Evolutionary conservation across 352 stramenopile genomes (phyloP), one percentile per base, ranked within the genome.

Genomic region (Phytophthora tentaculata): DNA sequence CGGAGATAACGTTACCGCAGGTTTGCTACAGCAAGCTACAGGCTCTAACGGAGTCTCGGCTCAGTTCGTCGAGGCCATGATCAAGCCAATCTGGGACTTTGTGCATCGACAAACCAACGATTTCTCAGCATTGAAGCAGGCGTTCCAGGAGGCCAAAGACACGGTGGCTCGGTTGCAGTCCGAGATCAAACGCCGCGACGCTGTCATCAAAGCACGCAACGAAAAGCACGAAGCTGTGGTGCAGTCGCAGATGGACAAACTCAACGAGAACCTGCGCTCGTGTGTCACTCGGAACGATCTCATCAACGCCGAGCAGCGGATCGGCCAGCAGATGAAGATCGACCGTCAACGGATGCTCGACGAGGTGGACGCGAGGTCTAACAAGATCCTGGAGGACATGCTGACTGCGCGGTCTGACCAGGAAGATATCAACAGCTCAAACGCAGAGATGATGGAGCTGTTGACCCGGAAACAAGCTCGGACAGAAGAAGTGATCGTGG

Each of bases 131-230:
- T 56, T 93, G 10, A 83, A 80, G 20, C 77, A 91, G 24, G 69
- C 73, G 19, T 94, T 92, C 29, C 74, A 80, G 19, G 87, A 94
- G 26, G 84, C 87, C 3, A 92, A 92, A 47, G 83, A 91, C 29
- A 95, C 86, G 0, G 83, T 94, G 0, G 49, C 75, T 17, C 78
- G 85, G 0, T 66, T 95, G 12, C 87, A 95, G 50, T 83, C 85
- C 0, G 87, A 95, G 71, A 92, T 95, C 65, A 93, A 94, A 41
- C 84, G 87, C 8, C 84, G 87, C 12, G 87, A 95, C 50, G 85
- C 87, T 0, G 76, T 95, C 23, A 74, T 91, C 14, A 86, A 94
- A 59, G 87, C 85, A 0, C 72, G 87, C 7, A 95, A 94, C 55
- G 81, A 77, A 48, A 94, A 95, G 37, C 84, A 94, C 67, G 87